Percentiles rank a stretch among this genome's conserved stretches.
Evolutionary conservation across 2,329 filamentous ascomycete species (phyloP).

Genomic region (Neurospora sp.): DNA sequence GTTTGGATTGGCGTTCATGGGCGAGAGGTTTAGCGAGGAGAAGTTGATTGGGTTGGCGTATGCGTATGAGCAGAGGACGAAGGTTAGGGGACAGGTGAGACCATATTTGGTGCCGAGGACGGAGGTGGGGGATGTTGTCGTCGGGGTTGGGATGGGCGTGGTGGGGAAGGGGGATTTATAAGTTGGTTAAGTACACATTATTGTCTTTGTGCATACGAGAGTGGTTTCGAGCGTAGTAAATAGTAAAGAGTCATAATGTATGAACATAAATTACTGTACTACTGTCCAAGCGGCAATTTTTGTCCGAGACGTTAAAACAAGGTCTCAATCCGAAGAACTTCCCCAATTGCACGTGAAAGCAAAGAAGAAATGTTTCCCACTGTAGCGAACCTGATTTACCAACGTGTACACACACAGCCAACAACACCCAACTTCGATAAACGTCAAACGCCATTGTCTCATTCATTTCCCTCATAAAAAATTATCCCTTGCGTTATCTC

Average conservation of each 20-base stretch:
- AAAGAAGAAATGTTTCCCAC: not conserved
- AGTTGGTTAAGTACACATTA: not conserved
- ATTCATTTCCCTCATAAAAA: not conserved
- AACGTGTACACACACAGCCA: not conserved
- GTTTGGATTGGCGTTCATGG: constrained; percentile 55
- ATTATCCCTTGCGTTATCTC: not conserved
- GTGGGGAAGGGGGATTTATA: not conserved
- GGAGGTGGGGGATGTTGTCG: constrained; percentile 20
- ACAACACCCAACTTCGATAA: not conserved
- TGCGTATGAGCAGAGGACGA: constrained; percentile 55
- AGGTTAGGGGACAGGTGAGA: constrained; percentile 19
- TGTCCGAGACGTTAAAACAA: no score
- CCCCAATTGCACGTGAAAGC: not conserved
- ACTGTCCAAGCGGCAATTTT: no score
- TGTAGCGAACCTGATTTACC: not conserved
- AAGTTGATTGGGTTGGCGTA: constrained; percentile 55
- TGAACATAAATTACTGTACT: no score
- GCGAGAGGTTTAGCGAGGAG: constrained; percentile 50
- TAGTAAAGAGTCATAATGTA: no score
- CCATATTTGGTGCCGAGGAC: constrained; percentile 22
- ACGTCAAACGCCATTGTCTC: not conserved
- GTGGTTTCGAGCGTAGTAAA: no score
- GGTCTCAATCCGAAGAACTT: not conserved
- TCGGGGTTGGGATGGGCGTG: not conserved
- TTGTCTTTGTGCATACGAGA: no score